A percentile compares a stretch with the other conserved stretches of the same genome.
Conservation (phyloP, 164 flowering plant genomes). For the Aristolochia californica region DNA sequence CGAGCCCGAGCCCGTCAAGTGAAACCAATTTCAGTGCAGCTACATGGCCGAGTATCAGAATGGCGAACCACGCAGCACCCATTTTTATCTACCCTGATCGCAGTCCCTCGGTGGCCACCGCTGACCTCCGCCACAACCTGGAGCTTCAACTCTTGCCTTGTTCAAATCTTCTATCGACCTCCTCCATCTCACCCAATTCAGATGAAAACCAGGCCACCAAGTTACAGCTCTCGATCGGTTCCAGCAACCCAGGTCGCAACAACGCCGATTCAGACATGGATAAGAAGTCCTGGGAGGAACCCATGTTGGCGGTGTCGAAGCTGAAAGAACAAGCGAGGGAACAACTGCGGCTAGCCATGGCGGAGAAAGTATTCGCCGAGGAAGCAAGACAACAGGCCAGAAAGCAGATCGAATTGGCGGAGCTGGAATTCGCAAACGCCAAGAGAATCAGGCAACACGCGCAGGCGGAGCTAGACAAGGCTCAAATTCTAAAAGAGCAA, state of each 20-base stretch:
- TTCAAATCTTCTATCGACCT: conserved; percentile 8
- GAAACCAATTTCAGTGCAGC: conserved; percentile 54
- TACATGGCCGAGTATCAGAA: conserved; percentile 28
- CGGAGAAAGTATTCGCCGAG: conserved; percentile 66
- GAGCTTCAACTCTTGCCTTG: conserved; percentile 67
- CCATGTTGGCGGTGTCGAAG: conserved; percentile 10
- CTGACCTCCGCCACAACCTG: conserved; percentile 27
- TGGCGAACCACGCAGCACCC: conserved; percentile 18
- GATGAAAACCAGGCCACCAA: conserved; percentile 48
- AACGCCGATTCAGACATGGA: conserved; percentile 6
- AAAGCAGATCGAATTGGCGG: conserved; percentile 69
- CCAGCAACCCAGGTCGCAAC: too few relatives aligned
- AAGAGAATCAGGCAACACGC: conserved; percentile 79
- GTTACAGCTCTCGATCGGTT: conserved; percentile 72
- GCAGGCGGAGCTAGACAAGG: conserved; percentile 62
- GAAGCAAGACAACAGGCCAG: conserved; percentile 63
- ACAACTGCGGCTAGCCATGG: conserved; percentile 49
- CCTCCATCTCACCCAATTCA: conserved; percentile 13
- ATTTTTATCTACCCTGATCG: conserved; percentile 17
- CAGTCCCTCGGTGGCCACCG: neutral
- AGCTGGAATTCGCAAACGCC: conserved; percentile 68
- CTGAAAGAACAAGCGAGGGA: conserved; percentile 45
- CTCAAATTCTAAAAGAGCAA: conserved; percentile 50
- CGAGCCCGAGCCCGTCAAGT: conserved; percentile 76
- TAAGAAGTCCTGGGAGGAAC: too few relatives aligned